phyloP scores from a whole-genome alignment of 352 stramenopile species.

The Phytophthora hibernalis region DNA sequence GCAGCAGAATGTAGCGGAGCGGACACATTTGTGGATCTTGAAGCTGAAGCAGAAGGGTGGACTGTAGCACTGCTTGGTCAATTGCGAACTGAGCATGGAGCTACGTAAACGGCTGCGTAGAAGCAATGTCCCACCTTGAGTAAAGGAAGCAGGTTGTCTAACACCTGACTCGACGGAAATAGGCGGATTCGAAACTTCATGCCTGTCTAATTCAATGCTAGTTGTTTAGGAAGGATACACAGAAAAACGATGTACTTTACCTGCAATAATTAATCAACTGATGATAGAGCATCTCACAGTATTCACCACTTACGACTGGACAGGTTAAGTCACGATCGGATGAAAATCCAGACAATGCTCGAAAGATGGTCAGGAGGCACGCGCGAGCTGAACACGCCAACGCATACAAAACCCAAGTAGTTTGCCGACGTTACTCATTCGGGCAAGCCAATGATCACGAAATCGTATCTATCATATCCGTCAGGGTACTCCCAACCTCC shows the following conservation, averaged over 20 bases:
- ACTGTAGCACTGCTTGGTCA: slow-evolving; percentile 5
- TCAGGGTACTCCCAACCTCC: no score
- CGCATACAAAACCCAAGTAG: slow-evolving; percentile 10
- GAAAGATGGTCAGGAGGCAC: slow-evolving; percentile 20
- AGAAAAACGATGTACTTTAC: no score
- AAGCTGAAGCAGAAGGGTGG: no score
- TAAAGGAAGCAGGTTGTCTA: slow-evolving; percentile 27
- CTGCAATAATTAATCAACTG: neutral
- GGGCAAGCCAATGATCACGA: slow-evolving; percentile 1
- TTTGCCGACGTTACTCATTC: slow-evolving; percentile 14
- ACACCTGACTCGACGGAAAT: slow-evolving; percentile 37
- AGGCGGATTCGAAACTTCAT: neutral
- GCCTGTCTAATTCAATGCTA: neutral
- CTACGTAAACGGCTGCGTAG: slow-evolving; percentile 22
- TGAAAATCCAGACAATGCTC: slow-evolving; percentile 36
- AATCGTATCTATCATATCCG: slow-evolving; percentile 7
- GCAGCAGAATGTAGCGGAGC: slow-evolving; percentile 86
- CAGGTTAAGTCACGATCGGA: slow-evolving; percentile 19
- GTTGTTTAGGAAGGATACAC: neutral
- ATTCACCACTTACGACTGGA: no score
- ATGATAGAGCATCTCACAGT: neutral
- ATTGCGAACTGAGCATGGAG: slow-evolving; percentile 36
- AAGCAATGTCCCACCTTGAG: slow-evolving; percentile 34
- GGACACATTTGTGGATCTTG: slow-evolving; percentile 67
- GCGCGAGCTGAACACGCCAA: slow-evolving; percentile 20